Evolutionary conservation across 805 yeast genomes (phyloP).

Genomic region (Candida xiaguanensis): DNA sequence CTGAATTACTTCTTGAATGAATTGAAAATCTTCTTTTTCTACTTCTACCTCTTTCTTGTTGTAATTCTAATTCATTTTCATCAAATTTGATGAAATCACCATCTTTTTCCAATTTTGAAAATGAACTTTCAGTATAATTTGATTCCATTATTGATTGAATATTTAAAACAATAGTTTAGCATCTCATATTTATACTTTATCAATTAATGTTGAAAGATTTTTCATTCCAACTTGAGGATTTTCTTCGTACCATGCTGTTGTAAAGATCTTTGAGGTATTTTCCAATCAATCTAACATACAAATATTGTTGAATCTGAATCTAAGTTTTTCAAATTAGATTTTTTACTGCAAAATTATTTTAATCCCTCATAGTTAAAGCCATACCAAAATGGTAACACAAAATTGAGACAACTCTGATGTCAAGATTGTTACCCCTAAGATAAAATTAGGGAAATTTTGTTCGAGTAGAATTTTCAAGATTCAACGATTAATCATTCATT

Average conservation of each 20-base stretch:
- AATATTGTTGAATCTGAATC: background rate
- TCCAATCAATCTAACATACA: background rate
- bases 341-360: conserved; percentile 1
- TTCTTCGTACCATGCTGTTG: background rate
- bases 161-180: background rate
- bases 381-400: background rate
- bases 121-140: conserved; percentile 4
- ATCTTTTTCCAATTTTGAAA: conserved; percentile 5
- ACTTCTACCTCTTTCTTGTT: conserved; percentile 8
- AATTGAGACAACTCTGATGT: too few species aligned
- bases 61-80: conserved; percentile 4
- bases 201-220: background rate
- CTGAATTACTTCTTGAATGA: conserved; percentile 7
- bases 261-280: conserved; percentile 3
- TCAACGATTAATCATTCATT: too few species aligned
- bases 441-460: too few species aligned
- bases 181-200: background rate
- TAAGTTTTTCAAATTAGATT: background rate
- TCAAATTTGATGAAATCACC: conserved; percentile 7
- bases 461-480: too few species aligned
- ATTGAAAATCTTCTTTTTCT: conserved; percentile 9
- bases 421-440: too few species aligned
- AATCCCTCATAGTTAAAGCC: conserved; percentile 1
- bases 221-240: background rate
- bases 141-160: conserved; percentile 2